Percentiles rank a stretch among this genome's conserved stretches.
These are phyloP conservation scores for Penicillium argentinense DNA, from an alignment of 495 filamentous ascomycete species.

Conservation along the genomic window DNA sequence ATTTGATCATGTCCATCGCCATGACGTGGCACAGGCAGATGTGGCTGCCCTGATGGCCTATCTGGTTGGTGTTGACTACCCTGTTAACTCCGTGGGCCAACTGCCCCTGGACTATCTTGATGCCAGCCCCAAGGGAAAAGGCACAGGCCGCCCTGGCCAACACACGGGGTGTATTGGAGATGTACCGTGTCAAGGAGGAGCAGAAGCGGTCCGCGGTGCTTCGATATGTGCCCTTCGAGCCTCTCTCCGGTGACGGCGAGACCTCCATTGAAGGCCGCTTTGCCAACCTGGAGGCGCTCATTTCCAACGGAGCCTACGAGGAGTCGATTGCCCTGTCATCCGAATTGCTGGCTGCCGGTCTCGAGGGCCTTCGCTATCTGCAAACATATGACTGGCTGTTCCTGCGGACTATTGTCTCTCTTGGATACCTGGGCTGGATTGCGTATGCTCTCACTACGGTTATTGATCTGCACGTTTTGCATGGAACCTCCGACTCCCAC, in stretches of 20 bases:
- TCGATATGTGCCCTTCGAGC: constrained; percentile 69
- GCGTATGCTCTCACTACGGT: constrained; percentile 91
- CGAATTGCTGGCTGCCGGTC: constrained; percentile 69
- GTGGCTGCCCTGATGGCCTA: constrained; percentile 97
- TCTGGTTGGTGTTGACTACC: constrained; percentile 85
- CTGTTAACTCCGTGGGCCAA: constrained; percentile 95
- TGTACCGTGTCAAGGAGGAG: constrained; percentile 94
- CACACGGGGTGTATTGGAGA: constrained; percentile 85
- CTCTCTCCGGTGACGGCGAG: constrained; percentile 55
- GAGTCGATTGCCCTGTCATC: constrained; percentile 74
- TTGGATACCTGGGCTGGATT: constrained; percentile 97
- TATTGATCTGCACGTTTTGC: constrained; percentile 83
- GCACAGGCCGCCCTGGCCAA: constrained; percentile 86
- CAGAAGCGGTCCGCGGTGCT: constrained; percentile 74
- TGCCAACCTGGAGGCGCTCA: constrained; percentile 62
- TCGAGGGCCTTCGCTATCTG: constrained; percentile 87
- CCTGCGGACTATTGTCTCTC: constrained; percentile 82
- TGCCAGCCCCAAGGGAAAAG: constrained; percentile 68
- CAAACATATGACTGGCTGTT: constrained; percentile 99
- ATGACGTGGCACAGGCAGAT: constrained; percentile 94
- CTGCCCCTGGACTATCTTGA: constrained; percentile 81
- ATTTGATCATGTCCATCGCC: constrained; percentile 72
- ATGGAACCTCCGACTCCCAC: constrained; percentile 65
- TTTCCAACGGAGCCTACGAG: constrained; percentile 64
- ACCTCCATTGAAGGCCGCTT: constrained; percentile 69